Percentiles rank a stretch among this genome's conserved stretches.
These are phyloP conservation scores for Chlamydomonas schloesseri DNA, from an alignment of 139 green algal species.

Conservation along the genomic window DNA sequence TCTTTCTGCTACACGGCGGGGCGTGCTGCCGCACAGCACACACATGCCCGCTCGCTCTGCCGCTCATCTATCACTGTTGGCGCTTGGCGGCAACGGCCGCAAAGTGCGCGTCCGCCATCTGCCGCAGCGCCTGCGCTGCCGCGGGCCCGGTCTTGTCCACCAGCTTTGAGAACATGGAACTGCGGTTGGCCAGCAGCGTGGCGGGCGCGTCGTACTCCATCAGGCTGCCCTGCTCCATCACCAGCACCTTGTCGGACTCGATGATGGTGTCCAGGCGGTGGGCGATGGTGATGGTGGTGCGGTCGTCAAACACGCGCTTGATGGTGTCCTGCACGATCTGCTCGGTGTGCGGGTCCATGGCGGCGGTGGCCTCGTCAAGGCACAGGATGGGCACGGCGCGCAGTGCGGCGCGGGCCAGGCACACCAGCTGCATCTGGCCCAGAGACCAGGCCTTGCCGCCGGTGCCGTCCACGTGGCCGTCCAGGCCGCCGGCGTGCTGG, in stretches of 20 bases:
- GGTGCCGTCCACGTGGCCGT: slow-evolving; percentile 67
- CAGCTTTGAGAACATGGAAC: slow-evolving; percentile 69
- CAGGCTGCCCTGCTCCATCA: slow-evolving; percentile 77
- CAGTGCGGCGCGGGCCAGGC: slow-evolving; percentile 79
- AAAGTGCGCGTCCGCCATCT: slow-evolving; percentile 47
- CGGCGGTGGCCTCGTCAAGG: slow-evolving; percentile 84
- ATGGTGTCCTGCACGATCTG: slow-evolving; percentile 74
- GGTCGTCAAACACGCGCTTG: slow-evolving; percentile 62
- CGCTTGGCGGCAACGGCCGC: neutral
- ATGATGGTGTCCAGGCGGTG: slow-evolving; percentile 85
- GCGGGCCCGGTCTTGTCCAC: slow-evolving; percentile 64
- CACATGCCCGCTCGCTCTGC: no score
- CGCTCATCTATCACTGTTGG: no score
- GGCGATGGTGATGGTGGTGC: slow-evolving; percentile 78
- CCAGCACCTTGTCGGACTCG: slow-evolving; percentile 75
- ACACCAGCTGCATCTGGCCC: slow-evolving; percentile 84
- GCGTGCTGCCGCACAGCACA: no score
- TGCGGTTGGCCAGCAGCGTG: slow-evolving; percentile 62
- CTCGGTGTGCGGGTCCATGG: slow-evolving; percentile 82
- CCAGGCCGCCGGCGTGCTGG: slow-evolving; percentile 68
- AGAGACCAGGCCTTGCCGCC: slow-evolving; percentile 67
- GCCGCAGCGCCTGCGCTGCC: slow-evolving; percentile 61
- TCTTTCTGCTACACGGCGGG: no score
- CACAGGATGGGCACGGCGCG: slow-evolving; percentile 73
- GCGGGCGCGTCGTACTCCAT: slow-evolving; percentile 65